These are phyloP conservation scores for Apiotrichum brassicae DNA, from an alignment of 1,284 basidiomycete genomes.

Conservation along the genomic window DNA sequence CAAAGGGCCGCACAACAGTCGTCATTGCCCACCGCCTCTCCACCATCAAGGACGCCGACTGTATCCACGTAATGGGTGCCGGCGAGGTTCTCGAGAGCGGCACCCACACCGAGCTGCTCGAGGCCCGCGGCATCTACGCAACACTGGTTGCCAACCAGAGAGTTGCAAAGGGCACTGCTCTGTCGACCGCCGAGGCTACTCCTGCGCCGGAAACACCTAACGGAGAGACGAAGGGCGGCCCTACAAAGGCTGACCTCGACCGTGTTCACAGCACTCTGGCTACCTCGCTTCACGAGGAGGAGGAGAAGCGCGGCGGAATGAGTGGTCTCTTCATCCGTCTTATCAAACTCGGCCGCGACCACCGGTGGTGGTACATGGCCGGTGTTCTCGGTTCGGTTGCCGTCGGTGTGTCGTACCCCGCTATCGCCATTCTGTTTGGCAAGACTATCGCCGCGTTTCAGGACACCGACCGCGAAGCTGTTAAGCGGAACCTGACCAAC, in stretches of 20 bases:
- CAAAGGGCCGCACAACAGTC: constrained; percentile 54
- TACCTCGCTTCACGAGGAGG: background rate
- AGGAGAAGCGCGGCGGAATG: constrained; percentile 1
- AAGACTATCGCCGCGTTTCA: constrained; percentile 59
- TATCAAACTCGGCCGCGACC: constrained; percentile 30
- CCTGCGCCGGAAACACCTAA: background rate
- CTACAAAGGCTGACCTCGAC: background rate
- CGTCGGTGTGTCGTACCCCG: constrained; percentile 74
- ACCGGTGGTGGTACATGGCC: constrained; percentile 39
- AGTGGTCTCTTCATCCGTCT: constrained; percentile 9
- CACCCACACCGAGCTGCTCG: constrained; percentile 58
- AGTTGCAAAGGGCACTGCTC: constrained; percentile 22
- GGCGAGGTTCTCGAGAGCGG: constrained; percentile 78
- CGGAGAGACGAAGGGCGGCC: too few species aligned
- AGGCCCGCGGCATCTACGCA: constrained; percentile 49
- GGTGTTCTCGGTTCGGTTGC: constrained; percentile 32
- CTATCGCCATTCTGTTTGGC: constrained; percentile 75
- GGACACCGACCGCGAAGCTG: constrained; percentile 47
- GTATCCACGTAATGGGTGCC: constrained; percentile 82
- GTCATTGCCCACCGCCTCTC: constrained; percentile 51
- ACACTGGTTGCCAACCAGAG: constrained; percentile 37
- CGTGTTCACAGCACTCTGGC: background rate
- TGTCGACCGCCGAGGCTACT: background rate
- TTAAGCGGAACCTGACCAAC: constrained; percentile 24
- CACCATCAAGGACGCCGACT: constrained; percentile 50